Base-by-base conservation (phyloP, 805 yeast genomes). In the Metschnikowia rubicola region DNA sequence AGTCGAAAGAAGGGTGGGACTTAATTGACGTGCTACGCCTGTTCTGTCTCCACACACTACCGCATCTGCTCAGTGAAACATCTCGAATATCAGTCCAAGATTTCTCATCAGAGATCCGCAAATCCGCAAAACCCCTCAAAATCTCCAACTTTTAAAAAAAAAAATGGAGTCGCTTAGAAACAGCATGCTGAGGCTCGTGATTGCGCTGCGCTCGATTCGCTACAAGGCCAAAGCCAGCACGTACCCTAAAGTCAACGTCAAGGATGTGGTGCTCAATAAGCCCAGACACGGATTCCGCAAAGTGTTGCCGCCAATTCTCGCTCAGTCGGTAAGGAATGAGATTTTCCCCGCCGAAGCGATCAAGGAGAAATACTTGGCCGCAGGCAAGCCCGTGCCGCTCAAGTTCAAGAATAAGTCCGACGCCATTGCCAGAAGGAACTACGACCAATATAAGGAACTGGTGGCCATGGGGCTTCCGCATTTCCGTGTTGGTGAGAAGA, bases 401-500 rank as follows among this genome's bases (percentile, higher is more conserved):
- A 68, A 67, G 57, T 66, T 63, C 59, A 57, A 64, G 47, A 56
- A 66, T 11, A 57, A 58, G 31, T 62, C 68, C 50, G 75, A 70
- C 47, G 58, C 54, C 35, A 66, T 70, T 46, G 66, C 74, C 21
- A 61, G 70, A 51, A 62, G 73, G 56, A 69, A 69, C 57, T 61
- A 57, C 50, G 69, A 70, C 36, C 61, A 62, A 47, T 70, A 68
- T 44, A 68, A 73, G 56, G 77, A 78, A 31, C 79, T 82, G 48
- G 75, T 85, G 37, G 81, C 76, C 28, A 68, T 67, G 43, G 89
- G 84, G 35, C 74, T 75, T 54, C 84, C 96, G 2, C 96, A 90
- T 72, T 92, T 89, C 78, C 74, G 73, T 35, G 80, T 86, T 8
- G 99, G 99, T 59, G 84, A 80, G 6, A 81, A 78, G 54, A 74